These are phyloP conservation scores for Amphirosellinia nigrospora DNA, from an alignment of 495 filamentous ascomycete genomes.

Conservation along the genomic window DNA sequence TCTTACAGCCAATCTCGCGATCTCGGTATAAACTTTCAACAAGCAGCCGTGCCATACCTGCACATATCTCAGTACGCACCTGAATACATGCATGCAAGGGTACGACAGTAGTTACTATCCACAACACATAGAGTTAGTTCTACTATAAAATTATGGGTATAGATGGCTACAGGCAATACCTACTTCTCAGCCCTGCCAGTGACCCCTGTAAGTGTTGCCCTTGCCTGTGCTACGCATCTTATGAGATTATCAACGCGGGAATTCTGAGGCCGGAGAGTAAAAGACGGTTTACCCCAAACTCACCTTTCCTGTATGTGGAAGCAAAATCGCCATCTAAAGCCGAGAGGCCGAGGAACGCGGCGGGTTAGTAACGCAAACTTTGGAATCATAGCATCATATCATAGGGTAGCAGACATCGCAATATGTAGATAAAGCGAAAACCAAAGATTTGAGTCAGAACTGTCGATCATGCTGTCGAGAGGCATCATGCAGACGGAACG, in stretches of 20 bases:
- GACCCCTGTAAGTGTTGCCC: neutral
- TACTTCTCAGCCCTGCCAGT: conserved; percentile 1
- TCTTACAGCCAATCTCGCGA: conserved; percentile 19
- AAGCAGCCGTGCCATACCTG: conserved; percentile 16
- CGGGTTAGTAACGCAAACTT: neutral
- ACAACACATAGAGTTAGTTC: neutral
- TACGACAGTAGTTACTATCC: conserved; percentile 1
- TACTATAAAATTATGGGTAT: neutral
- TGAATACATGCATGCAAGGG: conserved; percentile 19
- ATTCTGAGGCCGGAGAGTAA: neutral
- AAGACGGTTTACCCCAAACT: neutral
- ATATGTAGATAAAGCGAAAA: neutral
- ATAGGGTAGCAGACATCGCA: neutral
- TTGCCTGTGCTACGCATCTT: neutral
- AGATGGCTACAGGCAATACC: neutral
- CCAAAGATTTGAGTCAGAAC: neutral
- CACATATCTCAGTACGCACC: conserved; percentile 9
- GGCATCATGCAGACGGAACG: conserved; percentile 4
- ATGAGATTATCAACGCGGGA: neutral
- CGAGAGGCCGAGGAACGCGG: conserved; percentile 9
- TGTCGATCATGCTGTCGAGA: neutral
- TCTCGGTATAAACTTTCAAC: conserved; percentile 15
- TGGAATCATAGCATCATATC: neutral
- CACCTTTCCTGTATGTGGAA: neutral
- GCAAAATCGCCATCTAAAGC: neutral